Evolutionary conservation across 2,329 filamentous ascomycete species (phyloP).

Genomic region (Stachybotrys chlorohalonatus): DNA sequence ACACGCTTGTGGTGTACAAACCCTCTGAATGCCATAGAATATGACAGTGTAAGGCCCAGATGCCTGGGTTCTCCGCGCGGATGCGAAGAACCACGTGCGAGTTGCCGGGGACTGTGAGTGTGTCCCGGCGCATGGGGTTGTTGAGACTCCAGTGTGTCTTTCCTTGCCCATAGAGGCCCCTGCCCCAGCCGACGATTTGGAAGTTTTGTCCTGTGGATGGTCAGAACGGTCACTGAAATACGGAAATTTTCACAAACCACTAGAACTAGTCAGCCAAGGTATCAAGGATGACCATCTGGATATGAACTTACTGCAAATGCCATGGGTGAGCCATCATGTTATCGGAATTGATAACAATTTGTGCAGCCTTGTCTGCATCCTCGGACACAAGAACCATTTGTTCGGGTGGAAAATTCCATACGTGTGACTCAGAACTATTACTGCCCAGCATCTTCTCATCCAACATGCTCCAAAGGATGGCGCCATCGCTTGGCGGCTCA

Average conservation of each 20-base stretch:
- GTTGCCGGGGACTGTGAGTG: slow-evolving; percentile 34
- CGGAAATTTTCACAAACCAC: background rate
- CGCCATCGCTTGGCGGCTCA: slow-evolving; percentile 5
- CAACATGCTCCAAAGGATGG: slow-evolving; percentile 3
- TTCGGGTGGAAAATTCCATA: slow-evolving; percentile 3
- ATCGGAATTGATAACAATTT: slow-evolving; percentile 13
- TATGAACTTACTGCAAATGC: slow-evolving; percentile 9
- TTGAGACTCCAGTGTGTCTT: slow-evolving; percentile 4
- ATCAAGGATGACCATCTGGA: background rate
- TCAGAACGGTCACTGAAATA: too few relatives aligned
- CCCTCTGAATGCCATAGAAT: slow-evolving; percentile 40
- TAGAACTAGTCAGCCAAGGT: background rate
- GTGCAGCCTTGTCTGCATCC: slow-evolving; percentile 8
- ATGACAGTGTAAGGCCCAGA: slow-evolving; percentile 45
- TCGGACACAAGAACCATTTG: slow-evolving; percentile 7
- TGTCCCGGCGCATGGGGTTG: slow-evolving; percentile 17
- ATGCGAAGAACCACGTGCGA: slow-evolving; percentile 39
- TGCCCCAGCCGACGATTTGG: slow-evolving; percentile 22
- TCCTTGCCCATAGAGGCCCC: slow-evolving; percentile 7
- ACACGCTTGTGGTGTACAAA: background rate
- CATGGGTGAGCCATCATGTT: slow-evolving; percentile 13
- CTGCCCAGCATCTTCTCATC: background rate
- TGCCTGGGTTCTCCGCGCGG: slow-evolving; percentile 39
- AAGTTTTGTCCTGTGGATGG: slow-evolving; percentile 32
- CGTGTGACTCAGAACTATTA: background rate